These are phyloP conservation scores for Silene conica DNA, from an alignment of 148 eudicot species.

Conservation along the genomic window DNA sequence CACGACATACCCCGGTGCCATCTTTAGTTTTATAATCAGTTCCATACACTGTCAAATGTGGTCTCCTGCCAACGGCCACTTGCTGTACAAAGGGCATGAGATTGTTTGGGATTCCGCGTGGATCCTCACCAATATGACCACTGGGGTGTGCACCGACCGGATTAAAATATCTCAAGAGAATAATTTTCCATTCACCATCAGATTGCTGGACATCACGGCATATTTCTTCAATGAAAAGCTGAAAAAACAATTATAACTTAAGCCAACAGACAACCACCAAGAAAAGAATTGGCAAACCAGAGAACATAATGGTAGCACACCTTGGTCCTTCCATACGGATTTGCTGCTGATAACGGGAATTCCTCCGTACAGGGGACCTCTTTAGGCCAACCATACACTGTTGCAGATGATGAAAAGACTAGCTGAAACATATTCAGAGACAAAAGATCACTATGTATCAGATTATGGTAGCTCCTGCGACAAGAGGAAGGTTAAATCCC, in stretches of 20 bases:
- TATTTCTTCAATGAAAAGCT: conserved; percentile 97
- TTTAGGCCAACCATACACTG: conserved; percentile 98
- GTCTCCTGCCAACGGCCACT: conserved; percentile 95
- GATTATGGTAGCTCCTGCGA: not conserved
- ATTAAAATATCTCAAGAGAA: conserved; percentile 91
- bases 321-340: conserved; percentile 98
- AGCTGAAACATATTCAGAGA: conserved; percentile 44
- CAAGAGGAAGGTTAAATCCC: not conserved
- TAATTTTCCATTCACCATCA: conserved; percentile 76
- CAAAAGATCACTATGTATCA: conserved; percentile 6
- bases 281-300: not conserved
- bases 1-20: conserved; percentile 85
- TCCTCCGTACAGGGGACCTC: conserved; percentile 93
- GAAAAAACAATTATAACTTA: conserved; percentile 16
- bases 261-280: not conserved
- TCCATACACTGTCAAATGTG: conserved; percentile 76
- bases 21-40: conserved; percentile 77
- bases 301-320: conserved; percentile 28
- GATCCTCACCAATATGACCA: conserved; percentile 94
- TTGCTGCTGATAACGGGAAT: conserved; percentile 76
- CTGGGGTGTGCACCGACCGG: conserved; percentile 98
- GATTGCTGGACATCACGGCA: conserved; percentile 67
- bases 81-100: conserved; percentile 98
- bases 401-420: conserved; percentile 94
- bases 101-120: conserved; percentile 87